Conservation (phyloP, 495 filamentous ascomycete genomes). For the Podospora sp. region DNA sequence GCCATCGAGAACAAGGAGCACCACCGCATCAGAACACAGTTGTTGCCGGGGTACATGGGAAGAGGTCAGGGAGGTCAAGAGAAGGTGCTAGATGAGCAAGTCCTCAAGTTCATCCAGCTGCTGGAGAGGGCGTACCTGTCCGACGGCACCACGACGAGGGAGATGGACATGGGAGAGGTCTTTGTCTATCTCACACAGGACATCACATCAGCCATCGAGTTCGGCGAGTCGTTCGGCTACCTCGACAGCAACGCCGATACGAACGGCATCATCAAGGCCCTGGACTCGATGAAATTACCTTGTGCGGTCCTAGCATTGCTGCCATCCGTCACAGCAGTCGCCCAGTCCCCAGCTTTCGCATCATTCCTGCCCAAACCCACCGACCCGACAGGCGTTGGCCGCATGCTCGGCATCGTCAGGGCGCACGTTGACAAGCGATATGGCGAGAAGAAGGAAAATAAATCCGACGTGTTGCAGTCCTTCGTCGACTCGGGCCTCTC, state of each 20-base stretch:
- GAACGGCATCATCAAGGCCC: slow-evolving; percentile 19
- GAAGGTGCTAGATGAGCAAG: slow-evolving; percentile 17
- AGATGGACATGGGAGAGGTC: slow-evolving; percentile 41
- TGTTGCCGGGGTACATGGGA: slow-evolving; percentile 21
- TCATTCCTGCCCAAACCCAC: slow-evolving; percentile 14
- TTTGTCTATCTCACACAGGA: slow-evolving; percentile 45
- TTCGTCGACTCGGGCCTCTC: slow-evolving; percentile 24
- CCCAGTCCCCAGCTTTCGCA: not conserved
- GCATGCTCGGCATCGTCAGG: slow-evolving; percentile 14
- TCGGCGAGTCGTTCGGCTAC: slow-evolving; percentile 43
- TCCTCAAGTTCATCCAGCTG: slow-evolving; percentile 21
- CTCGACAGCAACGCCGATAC: slow-evolving; percentile 45
- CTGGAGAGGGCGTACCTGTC: slow-evolving; percentile 27
- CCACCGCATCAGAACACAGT: slow-evolving; percentile 16
- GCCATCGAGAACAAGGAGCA: slow-evolving; percentile 26
- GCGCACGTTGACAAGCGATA: slow-evolving; percentile 22
- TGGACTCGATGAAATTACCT: slow-evolving; percentile 16
- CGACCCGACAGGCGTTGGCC: slow-evolving; percentile 4
- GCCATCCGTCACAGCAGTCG: not conserved
- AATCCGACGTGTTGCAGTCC: slow-evolving; percentile 19
- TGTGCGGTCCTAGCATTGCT: slow-evolving; percentile 6
- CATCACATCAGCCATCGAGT: slow-evolving; percentile 43
- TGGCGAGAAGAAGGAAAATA: slow-evolving; percentile 4
- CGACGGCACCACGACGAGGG: slow-evolving; percentile 7
- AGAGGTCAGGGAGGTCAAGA: slow-evolving; percentile 15